These are phyloP conservation scores for Aureobasidium pullulans DNA, from an alignment of 2,329 filamentous ascomycete species.

Conservation along the genomic window DNA sequence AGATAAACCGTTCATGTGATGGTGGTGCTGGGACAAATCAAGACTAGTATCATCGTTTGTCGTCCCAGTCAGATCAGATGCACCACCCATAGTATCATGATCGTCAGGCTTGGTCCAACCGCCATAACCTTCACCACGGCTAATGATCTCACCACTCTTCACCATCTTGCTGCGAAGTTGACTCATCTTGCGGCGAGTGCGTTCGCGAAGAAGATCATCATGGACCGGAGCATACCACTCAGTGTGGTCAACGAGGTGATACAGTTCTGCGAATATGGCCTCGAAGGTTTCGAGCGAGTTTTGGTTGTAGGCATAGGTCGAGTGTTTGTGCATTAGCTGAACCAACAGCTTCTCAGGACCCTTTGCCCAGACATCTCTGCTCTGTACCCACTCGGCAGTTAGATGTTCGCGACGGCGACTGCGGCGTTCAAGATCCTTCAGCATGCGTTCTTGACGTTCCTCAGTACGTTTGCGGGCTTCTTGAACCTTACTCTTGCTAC, in stretches of 20 bases:
- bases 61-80: conserved; percentile 17
- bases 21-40: conserved; percentile 8
- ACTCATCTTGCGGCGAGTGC: conserved; percentile 32
- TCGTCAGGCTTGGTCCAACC: conserved; percentile 27
- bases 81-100: conserved; percentile 26
- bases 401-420: conserved; percentile 30
- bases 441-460: conserved; percentile 30
- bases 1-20: conserved; percentile 8
- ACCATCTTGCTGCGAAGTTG: conserved; percentile 32
- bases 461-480: conserved; percentile 29
- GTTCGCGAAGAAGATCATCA: conserved; percentile 30
- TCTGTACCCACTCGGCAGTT: conserved; percentile 31
- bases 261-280: conserved; percentile 28
- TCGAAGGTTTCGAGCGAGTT: conserved; percentile 27
- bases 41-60: not conserved
- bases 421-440: conserved; percentile 29
- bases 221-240: conserved; percentile 29
- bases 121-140: conserved; percentile 25
- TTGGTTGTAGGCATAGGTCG: conserved; percentile 27
- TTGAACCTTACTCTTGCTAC: conserved; percentile 32
- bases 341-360: conserved; percentile 28
- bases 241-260: conserved; percentile 27
- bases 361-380: conserved; percentile 31
- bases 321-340: conserved; percentile 31
- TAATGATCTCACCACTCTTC: conserved; percentile 31